Conservation (phyloP, 371 early-diverging fungal genomes). For the Mortierella sp. region DNA sequence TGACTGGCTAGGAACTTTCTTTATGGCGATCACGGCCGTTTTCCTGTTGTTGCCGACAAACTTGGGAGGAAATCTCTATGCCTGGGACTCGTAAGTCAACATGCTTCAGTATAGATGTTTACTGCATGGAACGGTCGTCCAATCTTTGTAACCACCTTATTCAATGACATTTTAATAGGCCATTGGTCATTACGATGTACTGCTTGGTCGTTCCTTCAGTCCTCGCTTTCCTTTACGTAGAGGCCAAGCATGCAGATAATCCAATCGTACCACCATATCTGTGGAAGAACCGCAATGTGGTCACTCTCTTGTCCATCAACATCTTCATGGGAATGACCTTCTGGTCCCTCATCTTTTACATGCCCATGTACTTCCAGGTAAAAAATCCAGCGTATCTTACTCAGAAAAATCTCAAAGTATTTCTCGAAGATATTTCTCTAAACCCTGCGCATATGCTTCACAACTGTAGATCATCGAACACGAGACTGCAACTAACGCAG, state of each 20-base stretch:
- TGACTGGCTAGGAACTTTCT: conserved; percentile 47
- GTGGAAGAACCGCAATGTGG: conserved; percentile 56
- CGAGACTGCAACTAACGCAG: conserved; percentile 62
- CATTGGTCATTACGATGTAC: conserved; percentile 68
- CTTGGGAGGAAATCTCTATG: conserved; percentile 75
- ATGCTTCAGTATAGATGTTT: no score
- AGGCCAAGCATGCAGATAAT: conserved; percentile 65
- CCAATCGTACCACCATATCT: conserved; percentile 70
- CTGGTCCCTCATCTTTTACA: conserved; percentile 76
- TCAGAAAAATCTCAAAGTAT: conserved; percentile 8
- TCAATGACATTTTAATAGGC: conserved; percentile 33
- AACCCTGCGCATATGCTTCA: conserved; percentile 36
- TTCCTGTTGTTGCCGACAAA: conserved; percentile 73
- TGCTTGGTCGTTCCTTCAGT: conserved; percentile 60
- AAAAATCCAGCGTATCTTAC: no score
- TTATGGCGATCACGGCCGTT: conserved; percentile 56
- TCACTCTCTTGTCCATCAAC: conserved; percentile 56
- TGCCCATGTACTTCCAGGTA: conserved; percentile 79
- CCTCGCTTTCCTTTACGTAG: conserved; percentile 64
- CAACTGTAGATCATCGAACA: conserved; percentile 60
- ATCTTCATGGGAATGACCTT: conserved; percentile 78
- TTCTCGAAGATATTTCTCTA: no score
- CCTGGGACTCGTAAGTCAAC: conserved; percentile 71
- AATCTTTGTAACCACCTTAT: no score
- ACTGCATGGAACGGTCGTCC: no score